Base-by-base conservation (phyloP, 2,329 filamentous ascomycete genomes). In the Didymella sp. region DNA sequence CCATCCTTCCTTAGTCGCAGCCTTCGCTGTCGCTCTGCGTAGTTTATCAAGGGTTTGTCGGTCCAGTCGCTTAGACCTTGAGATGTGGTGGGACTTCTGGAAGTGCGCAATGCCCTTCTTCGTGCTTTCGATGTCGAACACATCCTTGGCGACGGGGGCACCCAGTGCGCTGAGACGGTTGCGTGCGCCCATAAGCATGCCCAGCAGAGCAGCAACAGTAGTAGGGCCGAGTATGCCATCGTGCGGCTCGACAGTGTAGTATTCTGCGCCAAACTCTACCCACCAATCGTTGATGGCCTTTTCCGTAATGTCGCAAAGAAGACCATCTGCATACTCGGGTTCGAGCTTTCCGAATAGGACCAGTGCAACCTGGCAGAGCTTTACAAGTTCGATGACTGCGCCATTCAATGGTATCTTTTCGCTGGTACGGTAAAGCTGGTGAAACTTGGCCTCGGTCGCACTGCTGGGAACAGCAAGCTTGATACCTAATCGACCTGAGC, bases 271-370 rank as follows among this genome's bases (percentile, higher is more conserved):
- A 58, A 97, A 89, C 69, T 96, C 91, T 1, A 90, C 88, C 95
- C 95, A 98, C 95, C 95, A 99, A 74, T 97, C 91, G 60, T 88
- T 89, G 67, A 98, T 87, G 1, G 93, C 92, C 60, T 85, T 88
- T 74, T 99, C 95, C 0, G 95, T 98, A 40, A 95, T 83, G 77
- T 99, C 95, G 74, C 95, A 99, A 3, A 99, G 84, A 22, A 97
- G 79, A 0, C 95, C 95, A 70, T 99, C 95, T 7, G 91, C 90
- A 73, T 96, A 98, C 63, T 93, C 90, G 27, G 89, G 84, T n/a
- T 91, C 88, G 6, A 98, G 80, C 73, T 93, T 92, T 51, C 89
- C 91, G 76, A 97, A 99, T 58, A 97, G 81, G 70, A 91, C 89
- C 57, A 99, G 79, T 0, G 95, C 92, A 30, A 92, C 86, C 75